Conservation (phyloP, 768 basidiomycete species). For the Russula lepida region DNA sequence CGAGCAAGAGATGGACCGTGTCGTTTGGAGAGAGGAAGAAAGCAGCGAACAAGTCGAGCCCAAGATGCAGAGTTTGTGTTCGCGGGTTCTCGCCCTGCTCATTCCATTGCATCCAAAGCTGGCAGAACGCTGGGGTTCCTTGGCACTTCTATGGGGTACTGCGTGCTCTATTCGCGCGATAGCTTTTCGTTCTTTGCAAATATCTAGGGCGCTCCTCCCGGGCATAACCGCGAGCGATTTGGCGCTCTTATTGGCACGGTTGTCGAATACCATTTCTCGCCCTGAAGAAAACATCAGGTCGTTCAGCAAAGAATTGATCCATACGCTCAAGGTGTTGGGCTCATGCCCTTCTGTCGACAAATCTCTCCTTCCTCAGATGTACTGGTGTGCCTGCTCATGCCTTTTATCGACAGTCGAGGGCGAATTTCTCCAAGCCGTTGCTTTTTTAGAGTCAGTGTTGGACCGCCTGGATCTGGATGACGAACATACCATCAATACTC, state of each 20-base stretch:
- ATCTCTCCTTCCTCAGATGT: constrained; percentile 68
- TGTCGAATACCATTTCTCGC: constrained; percentile 77
- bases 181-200: constrained; percentile 82
- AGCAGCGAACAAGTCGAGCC: constrained; percentile 43
- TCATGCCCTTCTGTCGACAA: constrained; percentile 48
- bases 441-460: constrained; percentile 57
- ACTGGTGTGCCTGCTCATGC: constrained; percentile 79
- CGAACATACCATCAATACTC: constrained; percentile 51
- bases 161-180: constrained; percentile 77
- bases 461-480: constrained; percentile 66
- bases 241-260: constrained; percentile 68
- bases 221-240: constrained; percentile 62
- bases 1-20: constrained; percentile 46
- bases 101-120: constrained; percentile 63
- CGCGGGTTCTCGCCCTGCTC: constrained; percentile 57
- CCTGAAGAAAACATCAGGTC: constrained; percentile 68
- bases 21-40: constrained; percentile 72
- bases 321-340: constrained; percentile 60
- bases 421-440: constrained; percentile 65
- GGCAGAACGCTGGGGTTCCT: constrained; percentile 66
- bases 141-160: constrained; percentile 80
- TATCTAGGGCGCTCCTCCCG: constrained; percentile 77
- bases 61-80: constrained; percentile 63
- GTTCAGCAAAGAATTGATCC: constrained; percentile 77
- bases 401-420: constrained; percentile 74